Evolutionary conservation across 2,329 filamentous ascomycete species (phyloP).

Genomic region (Fusarium secorum): DNA sequence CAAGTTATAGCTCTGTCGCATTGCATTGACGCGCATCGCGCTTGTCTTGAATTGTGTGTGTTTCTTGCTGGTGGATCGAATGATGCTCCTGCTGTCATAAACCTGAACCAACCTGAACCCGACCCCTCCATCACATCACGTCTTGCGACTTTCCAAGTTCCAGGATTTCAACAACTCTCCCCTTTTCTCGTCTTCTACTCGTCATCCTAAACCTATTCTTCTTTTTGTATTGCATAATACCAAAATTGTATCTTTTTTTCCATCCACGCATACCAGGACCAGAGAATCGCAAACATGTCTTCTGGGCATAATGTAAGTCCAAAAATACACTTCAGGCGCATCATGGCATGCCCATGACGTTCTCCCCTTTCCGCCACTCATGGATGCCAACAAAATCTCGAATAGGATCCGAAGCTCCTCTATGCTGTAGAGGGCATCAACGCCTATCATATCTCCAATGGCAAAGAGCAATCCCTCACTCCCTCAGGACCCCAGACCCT

Average conservation of each 20-base stretch:
- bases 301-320: slow-evolving; percentile 45
- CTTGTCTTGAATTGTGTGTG: slow-evolving; percentile 24
- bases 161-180: slow-evolving; percentile 20
- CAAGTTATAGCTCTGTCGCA: background rate
- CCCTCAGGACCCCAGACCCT: slow-evolving; percentile 88
- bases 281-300: slow-evolving; percentile 37
- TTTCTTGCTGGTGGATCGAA: slow-evolving; percentile 16
- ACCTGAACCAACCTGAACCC: slow-evolving; percentile 3
- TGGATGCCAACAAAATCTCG: slow-evolving; percentile 17
- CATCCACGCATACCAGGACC: background rate
- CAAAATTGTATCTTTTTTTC: background rate
- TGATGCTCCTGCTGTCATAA: slow-evolving; percentile 14
- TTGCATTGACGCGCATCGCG: slow-evolving; percentile 34
- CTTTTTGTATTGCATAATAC: background rate
- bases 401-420: slow-evolving; percentile 67
- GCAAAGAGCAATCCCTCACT: slow-evolving; percentile 83
- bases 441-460: slow-evolving; percentile 90
- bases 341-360: slow-evolving; percentile 26
- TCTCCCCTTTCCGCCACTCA: background rate
- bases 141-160: slow-evolving; percentile 32
- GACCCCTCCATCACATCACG: slow-evolving; percentile 33
- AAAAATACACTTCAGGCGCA: background rate
- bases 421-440: slow-evolving; percentile 84
- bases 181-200: slow-evolving; percentile 13
- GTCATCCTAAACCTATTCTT: slow-evolving; percentile 1